These are phyloP conservation scores for Rhododendron molle DNA, from an alignment of 148 eudicot genomes.

Conservation along the genomic window DNA sequence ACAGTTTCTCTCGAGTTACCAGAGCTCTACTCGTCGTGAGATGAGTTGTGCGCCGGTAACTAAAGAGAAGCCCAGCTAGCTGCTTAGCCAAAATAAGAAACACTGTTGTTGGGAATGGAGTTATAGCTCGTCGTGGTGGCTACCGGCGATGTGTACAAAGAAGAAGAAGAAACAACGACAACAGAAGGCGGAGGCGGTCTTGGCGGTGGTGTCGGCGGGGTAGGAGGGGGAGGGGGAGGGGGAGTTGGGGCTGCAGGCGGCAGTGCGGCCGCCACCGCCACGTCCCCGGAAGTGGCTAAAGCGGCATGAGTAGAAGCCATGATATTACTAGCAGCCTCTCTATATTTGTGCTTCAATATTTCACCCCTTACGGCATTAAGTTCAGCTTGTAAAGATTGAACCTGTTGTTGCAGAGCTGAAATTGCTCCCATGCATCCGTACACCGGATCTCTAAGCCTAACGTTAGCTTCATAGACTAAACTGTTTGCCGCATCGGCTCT, in stretches of 20 bases:
- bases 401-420: conserved; percentile 66
- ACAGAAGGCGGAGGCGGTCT: conserved; percentile 33
- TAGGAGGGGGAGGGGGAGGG: conserved; percentile 21
- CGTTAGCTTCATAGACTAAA: conserved; percentile 86
- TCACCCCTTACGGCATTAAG: conserved; percentile 61
- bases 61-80: neutral
- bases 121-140: conserved; percentile 30
- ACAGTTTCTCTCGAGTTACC: neutral
- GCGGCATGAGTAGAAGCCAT: conserved; percentile 20
- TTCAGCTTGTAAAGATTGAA: conserved; percentile 60
- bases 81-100: conserved; percentile 40
- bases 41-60: neutral
- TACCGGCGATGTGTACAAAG: conserved; percentile 31
- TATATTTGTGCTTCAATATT: conserved; percentile 61
- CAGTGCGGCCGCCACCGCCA: conserved; percentile 20
- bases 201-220: conserved; percentile 18
- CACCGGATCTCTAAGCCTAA: conserved; percentile 75
- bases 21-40: neutral
- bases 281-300: neutral
- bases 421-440: conserved; percentile 97
- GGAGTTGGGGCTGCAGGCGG: conserved; percentile 31
- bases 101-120: conserved; percentile 32
- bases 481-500: conserved; percentile 89
- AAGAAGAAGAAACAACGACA: conserved; percentile 18
- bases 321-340: conserved; percentile 53